Percentiles rank a stretch among this genome's conserved stretches.
phyloP scores from a whole-genome alignment of 768 basidiomycete genomes.

The Hemileccinum rubropunctum region DNA sequence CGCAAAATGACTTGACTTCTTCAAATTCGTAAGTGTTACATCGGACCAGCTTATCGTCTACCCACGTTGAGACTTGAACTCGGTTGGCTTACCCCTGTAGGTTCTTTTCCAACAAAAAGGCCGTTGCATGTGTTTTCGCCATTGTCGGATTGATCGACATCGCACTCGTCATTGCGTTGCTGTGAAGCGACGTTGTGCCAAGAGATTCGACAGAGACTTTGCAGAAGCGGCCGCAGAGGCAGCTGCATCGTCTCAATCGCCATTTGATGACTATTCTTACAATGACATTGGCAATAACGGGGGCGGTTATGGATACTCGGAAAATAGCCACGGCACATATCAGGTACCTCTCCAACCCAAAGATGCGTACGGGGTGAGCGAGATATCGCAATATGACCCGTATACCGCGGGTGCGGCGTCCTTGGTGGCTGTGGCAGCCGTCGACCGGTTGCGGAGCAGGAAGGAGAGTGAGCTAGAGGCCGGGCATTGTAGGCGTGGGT shows the following conservation, averaged over 20 bases:
- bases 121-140: conserved; percentile 69
- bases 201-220: conserved; percentile 67
- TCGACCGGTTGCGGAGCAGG: conserved; percentile 22
- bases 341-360: conserved; percentile 41
- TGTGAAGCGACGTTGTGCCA: conserved; percentile 63
- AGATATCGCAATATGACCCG: conserved; percentile 40
- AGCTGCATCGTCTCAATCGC: conserved; percentile 47
- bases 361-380: conserved; percentile 53
- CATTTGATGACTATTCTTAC: conserved; percentile 47
- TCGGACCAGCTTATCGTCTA: too few species aligned
- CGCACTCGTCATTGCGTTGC: conserved; percentile 46
- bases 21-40: conserved; percentile 27
- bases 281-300: conserved; percentile 20
- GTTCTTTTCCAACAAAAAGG: conserved; percentile 71
- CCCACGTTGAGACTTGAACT: conserved; percentile 1
- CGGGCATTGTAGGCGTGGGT: conserved; percentile 40
- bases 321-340: conserved; percentile 57
- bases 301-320: conserved; percentile 40
- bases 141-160: conserved; percentile 64
- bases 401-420: conserved; percentile 27
- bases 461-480: conserved; percentile 33
- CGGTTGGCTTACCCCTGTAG: conserved; percentile 31
- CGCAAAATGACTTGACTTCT: neutral
- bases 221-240: conserved; percentile 69
- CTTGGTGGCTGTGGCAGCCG: conserved; percentile 19